Conservation (phyloP, 2,329 filamentous ascomycete genomes). For the Polychaeton citri region DNA sequence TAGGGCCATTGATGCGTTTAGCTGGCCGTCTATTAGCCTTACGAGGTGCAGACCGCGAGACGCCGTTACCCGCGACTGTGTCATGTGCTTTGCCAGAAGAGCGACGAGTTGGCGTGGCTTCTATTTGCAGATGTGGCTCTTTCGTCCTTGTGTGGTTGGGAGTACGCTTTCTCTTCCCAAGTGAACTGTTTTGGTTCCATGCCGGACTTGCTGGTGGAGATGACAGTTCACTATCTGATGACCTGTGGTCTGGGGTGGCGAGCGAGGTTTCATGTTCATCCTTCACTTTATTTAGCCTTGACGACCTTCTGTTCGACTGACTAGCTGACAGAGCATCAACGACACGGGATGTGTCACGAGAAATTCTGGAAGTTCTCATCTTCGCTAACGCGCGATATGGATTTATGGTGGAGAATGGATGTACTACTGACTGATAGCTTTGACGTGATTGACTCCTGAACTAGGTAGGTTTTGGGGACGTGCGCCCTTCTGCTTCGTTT, state of each 20-base stretch:
- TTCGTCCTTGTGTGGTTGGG: not conserved
- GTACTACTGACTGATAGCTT: too few species aligned
- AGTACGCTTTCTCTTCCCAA: not conserved
- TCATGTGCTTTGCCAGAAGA: not conserved
- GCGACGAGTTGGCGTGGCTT: not conserved
- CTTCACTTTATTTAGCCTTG: too few species aligned
- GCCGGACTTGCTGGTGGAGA: not conserved
- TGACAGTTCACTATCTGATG: not conserved
- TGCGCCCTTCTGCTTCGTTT: too few species aligned
- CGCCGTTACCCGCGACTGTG: too few species aligned
- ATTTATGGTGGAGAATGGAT: too few species aligned
- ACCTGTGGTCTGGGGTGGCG: too few species aligned
- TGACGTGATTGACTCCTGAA: too few species aligned
- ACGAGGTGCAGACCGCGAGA: too few species aligned
- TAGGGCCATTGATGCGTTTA: constrained; percentile 20
- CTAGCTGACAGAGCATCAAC: constrained; percentile 3
- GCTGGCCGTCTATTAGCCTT: constrained; percentile 21
- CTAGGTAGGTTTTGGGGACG: too few species aligned
- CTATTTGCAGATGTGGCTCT: not conserved
- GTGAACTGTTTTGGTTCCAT: not conserved
- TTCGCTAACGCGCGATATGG: too few species aligned
- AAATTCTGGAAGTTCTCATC: constrained; percentile 7
- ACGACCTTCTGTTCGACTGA: not conserved
- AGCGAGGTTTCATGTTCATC: too few species aligned
- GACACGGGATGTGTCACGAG: constrained; percentile 7